A percentile compares a stretch with the other conserved stretches of the same genome.
phyloP scores from a whole-genome alignment of 2,329 filamentous ascomycete species.

The Aureobasidium lini region DNA sequence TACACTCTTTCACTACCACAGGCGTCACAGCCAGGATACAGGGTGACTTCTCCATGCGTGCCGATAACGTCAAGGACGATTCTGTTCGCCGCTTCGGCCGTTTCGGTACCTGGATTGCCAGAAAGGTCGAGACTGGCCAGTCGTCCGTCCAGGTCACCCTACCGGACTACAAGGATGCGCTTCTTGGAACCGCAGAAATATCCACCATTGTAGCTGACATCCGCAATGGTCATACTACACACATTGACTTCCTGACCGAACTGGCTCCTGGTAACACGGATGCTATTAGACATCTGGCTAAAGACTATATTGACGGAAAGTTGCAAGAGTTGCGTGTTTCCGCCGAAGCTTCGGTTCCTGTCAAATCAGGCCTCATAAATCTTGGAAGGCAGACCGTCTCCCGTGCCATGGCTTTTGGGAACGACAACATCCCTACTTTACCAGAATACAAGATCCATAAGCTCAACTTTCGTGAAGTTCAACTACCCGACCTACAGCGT shows the following conservation, averaged over 20 bases:
- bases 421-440: conserved; percentile 62
- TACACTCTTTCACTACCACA: conserved; percentile 73
- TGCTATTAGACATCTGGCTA: conserved; percentile 69
- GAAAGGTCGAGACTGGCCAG: conserved; percentile 64
- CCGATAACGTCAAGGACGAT: conserved; percentile 62
- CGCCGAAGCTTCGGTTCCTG: conserved; percentile 62
- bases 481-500: conserved; percentile 45
- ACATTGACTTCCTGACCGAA: conserved; percentile 71
- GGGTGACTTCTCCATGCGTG: conserved; percentile 75
- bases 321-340: conserved; percentile 63
- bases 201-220: conserved; percentile 71
- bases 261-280: conserved; percentile 69
- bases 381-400: conserved; percentile 70
- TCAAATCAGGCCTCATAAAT: conserved; percentile 73
- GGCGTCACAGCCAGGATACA: conserved; percentile 75
- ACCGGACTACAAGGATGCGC: conserved; percentile 70
- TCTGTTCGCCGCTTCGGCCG: conserved; percentile 68
- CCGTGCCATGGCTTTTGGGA: conserved; percentile 70
- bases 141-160: conserved; percentile 70
- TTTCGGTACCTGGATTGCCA: conserved; percentile 72
- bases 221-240: conserved; percentile 67
- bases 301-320: conserved; percentile 79
- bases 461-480: conserved; percentile 69
- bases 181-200: conserved; percentile 69
- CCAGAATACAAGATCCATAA: conserved; percentile 77